Base-by-base conservation (phyloP, 2,329 filamentous ascomycete species). In the Clarireedia paspali region DNA sequence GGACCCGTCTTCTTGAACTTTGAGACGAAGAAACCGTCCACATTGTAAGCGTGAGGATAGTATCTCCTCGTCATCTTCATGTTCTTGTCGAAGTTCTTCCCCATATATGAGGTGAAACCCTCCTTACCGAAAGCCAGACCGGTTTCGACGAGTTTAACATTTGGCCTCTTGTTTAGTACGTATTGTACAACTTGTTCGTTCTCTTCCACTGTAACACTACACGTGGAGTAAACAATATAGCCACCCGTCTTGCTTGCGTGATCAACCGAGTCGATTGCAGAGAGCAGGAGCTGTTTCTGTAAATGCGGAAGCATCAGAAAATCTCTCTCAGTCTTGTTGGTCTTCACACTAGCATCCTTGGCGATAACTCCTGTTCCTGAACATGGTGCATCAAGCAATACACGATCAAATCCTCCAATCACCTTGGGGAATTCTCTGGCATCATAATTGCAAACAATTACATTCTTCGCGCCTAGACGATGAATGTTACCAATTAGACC, bases 401-500 rank as follows among this genome's bases (percentile, higher is more conserved):
- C 90, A 60, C 94, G 83, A 72, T 99, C 94, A 60, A 99, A 99
- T 12, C 94, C 94, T 57, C 92, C 94, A 72, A 99, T 91, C 39
- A 95, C 89, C 67, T 85, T 89, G 27, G 94, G 94, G 71, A 97
- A 99, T 63, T 95, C 91, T 47, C 91, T 83, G 12, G 92, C 94
- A 68, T 96, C 91, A 72, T 97, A 91, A 75, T 95, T 91, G 76
- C 89, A 96, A 17, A 99, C 91, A 60, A 99, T 86, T 45, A 89
- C 89, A 74, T 99, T 99, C 70, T 89, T 91, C 63, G 88, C 89
- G 47, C 94, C 94, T 12, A 97, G 79, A 70, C 94, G 89, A 75
- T 97, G 92, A 60, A 97, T 89, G 76, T 99, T 96, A 75, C 94
- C 94, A 63, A 99, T 97, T 53, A 99, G 77, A 87, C 90, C 94